These are phyloP conservation scores for Ustilago hordei DNA, from an alignment of 1,284 basidiomycete genomes.

Conservation along the genomic window DNA sequence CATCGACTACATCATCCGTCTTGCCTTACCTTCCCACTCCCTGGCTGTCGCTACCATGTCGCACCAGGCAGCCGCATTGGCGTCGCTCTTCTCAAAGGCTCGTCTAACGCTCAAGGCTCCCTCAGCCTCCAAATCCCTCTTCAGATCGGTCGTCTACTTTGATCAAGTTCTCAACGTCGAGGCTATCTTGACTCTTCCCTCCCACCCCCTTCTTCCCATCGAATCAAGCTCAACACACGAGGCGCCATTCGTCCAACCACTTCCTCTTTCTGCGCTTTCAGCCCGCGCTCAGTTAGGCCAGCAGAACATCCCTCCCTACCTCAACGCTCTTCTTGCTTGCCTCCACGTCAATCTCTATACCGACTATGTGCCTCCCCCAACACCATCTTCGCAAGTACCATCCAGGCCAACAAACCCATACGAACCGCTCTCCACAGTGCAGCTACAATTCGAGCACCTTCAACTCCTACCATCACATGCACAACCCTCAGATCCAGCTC, in stretches of 20 bases:
- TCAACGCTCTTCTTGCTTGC: slow-evolving; percentile 35
- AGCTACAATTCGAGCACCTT: slow-evolving; percentile 19
- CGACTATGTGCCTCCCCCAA: slow-evolving; percentile 36
- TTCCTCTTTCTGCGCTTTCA: slow-evolving; percentile 16
- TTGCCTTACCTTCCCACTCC: neutral
- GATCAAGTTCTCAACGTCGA: slow-evolving; percentile 41
- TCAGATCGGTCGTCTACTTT: slow-evolving; percentile 37
- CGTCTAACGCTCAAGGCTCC: slow-evolving; percentile 27
- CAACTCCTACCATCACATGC: slow-evolving; percentile 37
- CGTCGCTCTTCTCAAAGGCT: slow-evolving; percentile 38
- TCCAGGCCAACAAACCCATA: slow-evolving; percentile 35
- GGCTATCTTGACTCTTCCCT: slow-evolving; percentile 28
- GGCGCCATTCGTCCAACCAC: neutral
- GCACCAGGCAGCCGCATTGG: slow-evolving; percentile 20
- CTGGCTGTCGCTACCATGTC: slow-evolving; percentile 16
- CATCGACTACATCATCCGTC: neutral
- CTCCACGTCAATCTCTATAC: slow-evolving; percentile 40
- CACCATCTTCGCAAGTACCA: neutral
- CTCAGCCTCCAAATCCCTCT: slow-evolving; percentile 12
- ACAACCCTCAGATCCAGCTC: slow-evolving; percentile 16
- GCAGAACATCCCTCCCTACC: slow-evolving; percentile 26
- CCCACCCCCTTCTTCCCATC: slow-evolving; percentile 22
- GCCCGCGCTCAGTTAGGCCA: slow-evolving; percentile 7
- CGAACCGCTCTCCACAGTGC: slow-evolving; percentile 40
- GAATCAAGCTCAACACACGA: slow-evolving; percentile 8